Evolutionary conservation across 768 basidiomycete species (phyloP).

Genomic region (Sporobolomyces roseus): DNA sequence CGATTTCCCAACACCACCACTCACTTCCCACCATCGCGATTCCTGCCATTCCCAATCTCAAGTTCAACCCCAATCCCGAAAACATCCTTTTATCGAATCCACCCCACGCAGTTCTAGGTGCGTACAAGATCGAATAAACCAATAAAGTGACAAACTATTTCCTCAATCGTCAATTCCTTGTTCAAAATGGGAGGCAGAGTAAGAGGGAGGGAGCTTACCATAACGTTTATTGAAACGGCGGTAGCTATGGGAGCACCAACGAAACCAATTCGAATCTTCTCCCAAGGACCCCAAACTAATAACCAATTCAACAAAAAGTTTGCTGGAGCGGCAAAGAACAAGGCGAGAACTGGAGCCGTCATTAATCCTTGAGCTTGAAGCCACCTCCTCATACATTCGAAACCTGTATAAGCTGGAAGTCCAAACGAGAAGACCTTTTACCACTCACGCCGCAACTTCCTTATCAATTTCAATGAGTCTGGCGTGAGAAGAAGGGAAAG

Average conservation of each 20-base stretch:
- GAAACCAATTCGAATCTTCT: conserved; percentile 72
- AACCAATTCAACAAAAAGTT: conserved; percentile 78
- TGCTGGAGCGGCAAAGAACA: conserved; percentile 74
- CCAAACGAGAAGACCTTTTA: conserved; percentile 34
- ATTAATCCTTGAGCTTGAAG: conserved; percentile 60
- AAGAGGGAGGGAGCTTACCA: conserved; percentile 49
- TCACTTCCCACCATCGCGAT: conserved; percentile 75
- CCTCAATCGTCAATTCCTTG: conserved; percentile 54
- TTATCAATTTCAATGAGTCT: neutral
- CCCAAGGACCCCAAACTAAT: conserved; percentile 54
- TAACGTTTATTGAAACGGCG: conserved; percentile 81
- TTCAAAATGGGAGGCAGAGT: neutral
- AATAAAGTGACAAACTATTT: conserved; percentile 48
- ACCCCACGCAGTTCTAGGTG: conserved; percentile 72
- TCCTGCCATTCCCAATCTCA: conserved; percentile 75
- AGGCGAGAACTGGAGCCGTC: conserved; percentile 75
- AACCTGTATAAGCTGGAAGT: conserved; percentile 45
- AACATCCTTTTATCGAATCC: conserved; percentile 66
- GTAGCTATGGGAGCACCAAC: conserved; percentile 89
- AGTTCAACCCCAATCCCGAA: conserved; percentile 63
- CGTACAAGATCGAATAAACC: conserved; percentile 47
- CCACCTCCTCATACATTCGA: conserved; percentile 44
- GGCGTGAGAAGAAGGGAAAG: no score
- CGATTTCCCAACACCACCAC: conserved; percentile 97
- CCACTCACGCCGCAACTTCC: neutral